Percentiles rank a stretch among this genome's conserved stretches.
These are phyloP conservation scores for Gossypium longicalyx DNA, from an alignment of 345 rosid species.

Conservation along the genomic window DNA sequence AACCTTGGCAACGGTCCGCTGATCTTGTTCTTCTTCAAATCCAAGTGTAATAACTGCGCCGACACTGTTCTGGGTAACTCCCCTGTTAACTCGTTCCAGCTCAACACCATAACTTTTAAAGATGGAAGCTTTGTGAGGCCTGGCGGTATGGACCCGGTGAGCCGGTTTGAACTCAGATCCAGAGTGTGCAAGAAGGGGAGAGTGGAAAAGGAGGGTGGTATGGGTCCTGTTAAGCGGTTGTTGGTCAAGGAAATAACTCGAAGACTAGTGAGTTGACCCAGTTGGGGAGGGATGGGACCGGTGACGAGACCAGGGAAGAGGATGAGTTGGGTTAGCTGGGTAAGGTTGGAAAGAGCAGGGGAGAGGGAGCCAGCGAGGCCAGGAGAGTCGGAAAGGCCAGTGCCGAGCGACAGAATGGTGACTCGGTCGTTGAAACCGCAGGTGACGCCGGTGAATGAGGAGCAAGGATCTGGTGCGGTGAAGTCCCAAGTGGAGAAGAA, in stretches of 20 bases:
- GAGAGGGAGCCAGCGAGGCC: slow-evolving; percentile 78
- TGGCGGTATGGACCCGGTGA: slow-evolving; percentile 57
- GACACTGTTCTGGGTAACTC: slow-evolving; percentile 33
- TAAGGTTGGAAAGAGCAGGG: slow-evolving; percentile 50
- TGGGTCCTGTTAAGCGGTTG: slow-evolving; percentile 74
- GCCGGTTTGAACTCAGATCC: slow-evolving; percentile 69
- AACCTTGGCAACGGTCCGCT: slow-evolving; percentile 49
- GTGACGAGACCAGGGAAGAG: slow-evolving; percentile 78
- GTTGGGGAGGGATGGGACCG: slow-evolving; percentile 69
- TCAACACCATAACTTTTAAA: slow-evolving; percentile 52
- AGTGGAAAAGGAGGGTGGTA: slow-evolving; percentile 50
- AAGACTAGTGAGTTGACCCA: slow-evolving; percentile 47
- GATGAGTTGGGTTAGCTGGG: slow-evolving; percentile 62
- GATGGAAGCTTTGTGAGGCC: slow-evolving; percentile 33
- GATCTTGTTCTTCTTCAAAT: slow-evolving; percentile 50
- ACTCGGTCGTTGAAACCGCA: slow-evolving; percentile 37
- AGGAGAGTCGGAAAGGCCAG: slow-evolving; percentile 39
- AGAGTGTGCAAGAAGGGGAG: slow-evolving; percentile 62
- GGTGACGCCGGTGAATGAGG: slow-evolving; percentile 51
- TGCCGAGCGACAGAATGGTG: slow-evolving; percentile 46
- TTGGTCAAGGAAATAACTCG: slow-evolving; percentile 64
- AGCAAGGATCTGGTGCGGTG: slow-evolving; percentile 48
- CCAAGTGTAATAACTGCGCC: slow-evolving; percentile 59
- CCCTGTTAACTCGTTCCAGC: slow-evolving; percentile 46
- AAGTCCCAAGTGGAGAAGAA: slow-evolving; percentile 64